phyloP scores from a whole-genome alignment of 1,139 yeast species.

The Blastobotrys niveus region DNA sequence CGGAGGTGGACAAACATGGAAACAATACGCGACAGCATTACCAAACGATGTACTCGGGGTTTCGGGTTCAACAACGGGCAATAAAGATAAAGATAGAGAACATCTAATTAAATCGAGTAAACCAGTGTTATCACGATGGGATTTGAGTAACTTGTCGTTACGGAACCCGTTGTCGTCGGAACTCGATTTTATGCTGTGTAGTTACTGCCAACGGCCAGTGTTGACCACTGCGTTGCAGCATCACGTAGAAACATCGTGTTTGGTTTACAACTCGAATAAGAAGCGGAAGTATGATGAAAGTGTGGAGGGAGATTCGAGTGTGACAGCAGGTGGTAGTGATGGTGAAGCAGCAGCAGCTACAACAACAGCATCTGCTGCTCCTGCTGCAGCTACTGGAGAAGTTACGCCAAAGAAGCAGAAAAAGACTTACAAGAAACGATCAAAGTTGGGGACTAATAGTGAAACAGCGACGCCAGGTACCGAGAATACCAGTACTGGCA shows the following conservation, averaged over 20 bases:
- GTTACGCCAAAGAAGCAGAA: conserved; percentile 12
- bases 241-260: conserved; percentile 22
- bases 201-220: conserved; percentile 32
- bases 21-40: conserved; percentile 6
- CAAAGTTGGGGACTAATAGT: not conserved
- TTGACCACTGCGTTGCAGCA: conserved; percentile 24
- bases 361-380: not conserved
- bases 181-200: conserved; percentile 30
- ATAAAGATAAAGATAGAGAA: not conserved
- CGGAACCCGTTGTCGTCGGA: conserved; percentile 29
- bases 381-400: no score
- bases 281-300: conserved; percentile 13
- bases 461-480: not conserved
- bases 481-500: not conserved
- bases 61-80: not conserved
- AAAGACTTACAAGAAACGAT: conserved; percentile 12
- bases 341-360: not conserved
- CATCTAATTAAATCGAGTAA: not conserved
- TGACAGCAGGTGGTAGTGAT: not conserved
- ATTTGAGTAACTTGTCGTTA: conserved; percentile 26
- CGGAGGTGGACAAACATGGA: conserved; percentile 6
- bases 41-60: not conserved
- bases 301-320: not conserved
- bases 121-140: conserved; percentile 26
- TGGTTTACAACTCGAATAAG: not conserved